Percentiles rank a stretch among this genome's conserved stretches.
Conservation (phyloP, 805 yeast species). For the Blastobotrys terrestris region DNA sequence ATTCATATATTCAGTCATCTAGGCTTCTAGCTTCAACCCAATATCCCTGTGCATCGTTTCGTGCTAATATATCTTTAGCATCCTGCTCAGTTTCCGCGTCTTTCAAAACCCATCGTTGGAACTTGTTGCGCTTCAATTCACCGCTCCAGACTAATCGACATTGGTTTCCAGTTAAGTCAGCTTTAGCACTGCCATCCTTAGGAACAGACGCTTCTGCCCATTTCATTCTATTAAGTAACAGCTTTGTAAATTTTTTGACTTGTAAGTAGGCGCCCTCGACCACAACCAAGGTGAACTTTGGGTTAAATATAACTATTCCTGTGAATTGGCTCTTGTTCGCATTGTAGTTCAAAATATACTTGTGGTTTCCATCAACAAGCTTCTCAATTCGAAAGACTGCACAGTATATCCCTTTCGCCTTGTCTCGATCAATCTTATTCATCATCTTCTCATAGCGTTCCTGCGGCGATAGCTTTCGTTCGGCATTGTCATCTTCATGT, state of each 20-base stretch:
- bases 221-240: slow-evolving; percentile 54
- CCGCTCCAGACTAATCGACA: slow-evolving; percentile 69
- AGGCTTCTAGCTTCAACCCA: slow-evolving; percentile 40
- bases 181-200: slow-evolving; percentile 11
- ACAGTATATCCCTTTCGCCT: slow-evolving; percentile 46
- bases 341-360: slow-evolving; percentile 70
- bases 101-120: slow-evolving; percentile 65
- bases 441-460: slow-evolving; percentile 46
- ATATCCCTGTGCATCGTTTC: slow-evolving; percentile 52
- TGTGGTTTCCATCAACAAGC: slow-evolving; percentile 57
- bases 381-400: slow-evolving; percentile 54
- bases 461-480: slow-evolving; percentile 55
- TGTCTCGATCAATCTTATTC: slow-evolving; percentile 42
- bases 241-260: slow-evolving; percentile 54
- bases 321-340: slow-evolving; percentile 64
- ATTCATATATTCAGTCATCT: neutral
- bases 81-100: slow-evolving; percentile 46
- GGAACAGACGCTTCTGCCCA: slow-evolving; percentile 45
- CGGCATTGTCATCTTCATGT: slow-evolving; percentile 59
- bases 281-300: slow-evolving; percentile 49
- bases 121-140: slow-evolving; percentile 44
- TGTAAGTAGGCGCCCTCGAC: slow-evolving; percentile 69
- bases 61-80: slow-evolving; percentile 41
- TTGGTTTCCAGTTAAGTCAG: slow-evolving; percentile 39
- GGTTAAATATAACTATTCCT: slow-evolving; percentile 44